Conservation (phyloP, 768 basidiomycete species). For the Trametes maxima region DNA sequence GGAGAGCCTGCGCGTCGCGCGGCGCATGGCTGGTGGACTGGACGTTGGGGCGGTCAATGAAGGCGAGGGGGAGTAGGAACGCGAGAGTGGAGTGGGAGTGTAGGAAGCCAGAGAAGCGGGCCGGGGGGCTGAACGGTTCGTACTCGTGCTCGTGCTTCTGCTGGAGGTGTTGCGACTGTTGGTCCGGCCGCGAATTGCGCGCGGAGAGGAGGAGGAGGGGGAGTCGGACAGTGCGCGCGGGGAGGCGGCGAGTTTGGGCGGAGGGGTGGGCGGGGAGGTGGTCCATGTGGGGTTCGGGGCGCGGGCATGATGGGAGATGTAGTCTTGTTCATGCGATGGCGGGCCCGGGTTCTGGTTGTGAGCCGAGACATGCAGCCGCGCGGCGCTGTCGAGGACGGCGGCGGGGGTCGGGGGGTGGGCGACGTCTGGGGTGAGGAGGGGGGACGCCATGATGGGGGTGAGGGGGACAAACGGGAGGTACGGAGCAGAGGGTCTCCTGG, state of each 20-base stretch:
- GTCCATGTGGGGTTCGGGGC: slow-evolving; percentile 53
- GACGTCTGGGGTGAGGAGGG: slow-evolving; percentile 52
- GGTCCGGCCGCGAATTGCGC: slow-evolving; percentile 14
- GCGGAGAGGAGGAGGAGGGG: not conserved
- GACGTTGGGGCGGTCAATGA: slow-evolving; percentile 15
- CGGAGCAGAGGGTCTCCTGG: slow-evolving; percentile 19
- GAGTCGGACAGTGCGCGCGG: slow-evolving; percentile 40
- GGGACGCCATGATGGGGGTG: slow-evolving; percentile 61
- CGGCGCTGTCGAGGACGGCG: slow-evolving; percentile 5
- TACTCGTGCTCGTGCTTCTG: slow-evolving; percentile 12
- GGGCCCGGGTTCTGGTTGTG: slow-evolving; percentile 3
- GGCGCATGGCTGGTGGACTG: not conserved
- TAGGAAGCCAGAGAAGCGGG: slow-evolving; percentile 35
- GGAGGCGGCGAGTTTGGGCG: slow-evolving; percentile 36
- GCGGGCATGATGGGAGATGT: slow-evolving; percentile 14
- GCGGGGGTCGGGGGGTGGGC: slow-evolving; percentile 12
- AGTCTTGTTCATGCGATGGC: not conserved
- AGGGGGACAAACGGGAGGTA: slow-evolving; percentile 38
- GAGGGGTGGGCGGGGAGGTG: slow-evolving; percentile 61
- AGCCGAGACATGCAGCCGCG: not conserved
- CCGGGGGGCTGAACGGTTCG: slow-evolving; percentile 35
- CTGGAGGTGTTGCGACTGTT: not conserved
- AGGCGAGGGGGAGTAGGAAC: slow-evolving; percentile 48
- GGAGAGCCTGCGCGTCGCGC: slow-evolving; percentile 14
- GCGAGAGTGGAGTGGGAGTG: slow-evolving; percentile 35